Percentiles rank a stretch among this genome's conserved stretches.
Evolutionary conservation across 2,329 filamentous ascomycete species (phyloP).

Genomic region (Fusarium keratoplasticum): DNA sequence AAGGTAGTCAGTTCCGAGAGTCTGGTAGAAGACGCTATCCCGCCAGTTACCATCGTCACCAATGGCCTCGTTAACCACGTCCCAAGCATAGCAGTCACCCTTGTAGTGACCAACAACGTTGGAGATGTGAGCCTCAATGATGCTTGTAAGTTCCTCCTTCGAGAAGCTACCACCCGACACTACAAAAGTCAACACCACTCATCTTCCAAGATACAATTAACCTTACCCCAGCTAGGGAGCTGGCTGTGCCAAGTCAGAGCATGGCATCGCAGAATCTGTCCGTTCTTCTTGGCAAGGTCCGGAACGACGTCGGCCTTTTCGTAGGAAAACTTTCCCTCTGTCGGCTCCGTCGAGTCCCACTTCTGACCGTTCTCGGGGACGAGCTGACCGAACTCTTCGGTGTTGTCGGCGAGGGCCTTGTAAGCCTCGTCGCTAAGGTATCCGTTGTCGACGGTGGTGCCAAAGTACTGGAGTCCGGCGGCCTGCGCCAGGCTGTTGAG

Average conservation of each 20-base stretch:
- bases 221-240: constrained; percentile 45
- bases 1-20: constrained; percentile 68
- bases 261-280: constrained; percentile 71
- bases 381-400: constrained; percentile 71
- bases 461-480: constrained; percentile 71
- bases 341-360: constrained; percentile 73
- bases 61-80: constrained; percentile 74
- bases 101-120: constrained; percentile 68
- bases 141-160: constrained; percentile 64
- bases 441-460: constrained; percentile 71
- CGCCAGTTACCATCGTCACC: constrained; percentile 68
- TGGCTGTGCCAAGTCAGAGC: constrained; percentile 63
- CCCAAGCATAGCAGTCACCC: constrained; percentile 72
- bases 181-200: constrained; percentile 5
- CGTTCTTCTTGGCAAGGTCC: constrained; percentile 59
- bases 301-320: constrained; percentile 66
- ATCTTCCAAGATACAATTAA: not conserved
- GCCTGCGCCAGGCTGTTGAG: constrained; percentile 66
- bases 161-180: constrained; percentile 61
- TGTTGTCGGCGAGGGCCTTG: constrained; percentile 64
- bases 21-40: constrained; percentile 64
- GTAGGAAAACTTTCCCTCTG: constrained; percentile 67
- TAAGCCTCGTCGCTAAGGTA: constrained; percentile 67
- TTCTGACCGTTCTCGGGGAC: constrained; percentile 73
- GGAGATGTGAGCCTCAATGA: constrained; percentile 67